phyloP scores from a whole-genome alignment of 164 flowering plant genomes.

The Euptelea pleiosperma region DNA sequence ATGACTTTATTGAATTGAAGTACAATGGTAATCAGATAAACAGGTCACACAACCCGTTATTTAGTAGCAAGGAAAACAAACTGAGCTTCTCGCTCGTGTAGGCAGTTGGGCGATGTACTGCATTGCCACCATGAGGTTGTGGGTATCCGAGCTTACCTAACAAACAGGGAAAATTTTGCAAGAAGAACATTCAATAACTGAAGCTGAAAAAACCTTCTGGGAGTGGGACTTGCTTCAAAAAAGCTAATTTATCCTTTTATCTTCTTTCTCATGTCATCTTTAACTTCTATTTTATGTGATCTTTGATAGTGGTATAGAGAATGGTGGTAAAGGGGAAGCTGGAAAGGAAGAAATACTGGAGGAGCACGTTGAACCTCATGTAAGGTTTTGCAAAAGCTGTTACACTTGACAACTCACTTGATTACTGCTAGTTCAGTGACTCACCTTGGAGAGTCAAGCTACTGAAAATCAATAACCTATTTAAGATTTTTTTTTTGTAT shows the following conservation, averaged over 20 bases:
- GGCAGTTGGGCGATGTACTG: no score
- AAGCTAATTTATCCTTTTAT: background rate
- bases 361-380: constrained; percentile 39
- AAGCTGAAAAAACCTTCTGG: background rate
- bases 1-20: background rate
- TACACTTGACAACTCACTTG: constrained; percentile 1
- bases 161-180: background rate
- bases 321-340: constrained; percentile 16
- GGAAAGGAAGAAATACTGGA: constrained; percentile 30
- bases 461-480: background rate
- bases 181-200: background rate
- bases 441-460: background rate
- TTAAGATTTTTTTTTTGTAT: background rate
- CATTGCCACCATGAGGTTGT: background rate
- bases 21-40: background rate
- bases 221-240: background rate
- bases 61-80: background rate
- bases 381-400: constrained; percentile 27
- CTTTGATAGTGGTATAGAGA: constrained; percentile 17
- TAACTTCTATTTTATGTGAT: constrained; percentile 5
- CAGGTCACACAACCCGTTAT: no score
- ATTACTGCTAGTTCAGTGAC: background rate
- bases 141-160: background rate
- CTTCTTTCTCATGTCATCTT: background rate
- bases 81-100: background rate